These are phyloP conservation scores for Fusarium palustre DNA, from an alignment of 2,329 filamentous ascomycete genomes.

Conservation along the genomic window DNA sequence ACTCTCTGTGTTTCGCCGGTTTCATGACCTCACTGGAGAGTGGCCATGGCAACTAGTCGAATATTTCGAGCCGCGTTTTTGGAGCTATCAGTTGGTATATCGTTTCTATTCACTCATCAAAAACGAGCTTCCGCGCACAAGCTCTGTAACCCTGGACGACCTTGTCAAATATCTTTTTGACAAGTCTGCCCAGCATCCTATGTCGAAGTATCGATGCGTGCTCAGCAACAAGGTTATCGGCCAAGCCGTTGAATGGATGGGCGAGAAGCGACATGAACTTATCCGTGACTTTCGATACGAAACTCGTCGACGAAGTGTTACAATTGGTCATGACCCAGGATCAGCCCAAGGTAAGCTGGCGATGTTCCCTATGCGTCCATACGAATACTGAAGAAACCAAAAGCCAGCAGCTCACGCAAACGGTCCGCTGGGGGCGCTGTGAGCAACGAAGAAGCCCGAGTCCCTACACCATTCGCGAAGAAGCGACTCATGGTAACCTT, in stretches of 20 bases:
- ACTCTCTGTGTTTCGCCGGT: neutral
- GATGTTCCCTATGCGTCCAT: neutral
- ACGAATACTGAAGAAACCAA: neutral
- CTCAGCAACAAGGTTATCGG: neutral
- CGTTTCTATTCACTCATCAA: neutral
- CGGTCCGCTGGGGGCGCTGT: neutral
- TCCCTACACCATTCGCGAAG: neutral
- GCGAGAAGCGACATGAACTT: neutral
- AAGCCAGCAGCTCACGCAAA: neutral
- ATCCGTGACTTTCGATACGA: too few species aligned
- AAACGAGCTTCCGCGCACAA: neutral
- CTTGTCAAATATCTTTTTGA: neutral
- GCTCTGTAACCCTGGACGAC: neutral
- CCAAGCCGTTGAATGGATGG: slow-evolving; percentile 4
- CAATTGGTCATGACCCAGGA: neutral
- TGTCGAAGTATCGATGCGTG: accelerated
- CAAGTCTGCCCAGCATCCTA: neutral
- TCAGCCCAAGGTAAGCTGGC: neutral
- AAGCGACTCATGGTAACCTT: slow-evolving; percentile 7
- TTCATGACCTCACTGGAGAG: neutral
- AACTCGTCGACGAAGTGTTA: too few species aligned
- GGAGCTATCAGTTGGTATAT: neutral
- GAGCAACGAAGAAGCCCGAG: neutral
- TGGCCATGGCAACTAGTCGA: slow-evolving; percentile 21
- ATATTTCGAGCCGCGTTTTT: neutral